Base-by-base conservation (phyloP, 495 filamentous ascomycete species). In the Cercophora samala region DNA sequence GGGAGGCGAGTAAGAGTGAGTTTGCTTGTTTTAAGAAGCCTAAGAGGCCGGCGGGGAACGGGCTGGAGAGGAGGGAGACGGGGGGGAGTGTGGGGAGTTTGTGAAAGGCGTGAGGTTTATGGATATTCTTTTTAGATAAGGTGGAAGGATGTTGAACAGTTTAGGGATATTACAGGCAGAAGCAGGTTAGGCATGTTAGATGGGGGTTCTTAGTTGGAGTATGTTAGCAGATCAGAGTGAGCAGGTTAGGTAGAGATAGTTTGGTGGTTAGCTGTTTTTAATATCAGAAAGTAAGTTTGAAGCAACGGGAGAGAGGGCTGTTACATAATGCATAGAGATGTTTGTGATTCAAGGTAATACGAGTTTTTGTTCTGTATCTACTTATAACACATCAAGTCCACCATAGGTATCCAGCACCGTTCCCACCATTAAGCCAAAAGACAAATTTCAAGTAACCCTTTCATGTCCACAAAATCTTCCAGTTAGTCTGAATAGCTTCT, bases 1-100 rank as follows among this genome's bases (percentile, higher is more conserved):
- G 92, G 69, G 92, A 96, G 72, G 87, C 88, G 67, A 94, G 88
- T 55, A 90, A 88, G 78, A 90, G 87, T 23, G 92, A 97, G 76
- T 99, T 98, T 81, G 84, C 86, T 18, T 92, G 90, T 73, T 93
- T 93, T 69, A 87, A 83, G 76, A 88, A 88, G 70, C 77, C 80
- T 0, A 79, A 76, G 66, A 64, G 68, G 32, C 17, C 42, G 21
- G 59, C 25, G 18, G 32, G 13, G 51, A 67, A 53, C 26, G 59
- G 59, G 2, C 6, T 66, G 21, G 68, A 73, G 67, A 62, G 74
- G 67, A 56, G 69, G 56, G 73, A 73, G 37, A 76, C 74, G 22
- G 69, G 70, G 25, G 42, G 55, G 37, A 69, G 72, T 37, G 55
- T 63, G 59, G 68, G 65, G 29, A 70, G 70, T 65, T 51, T 65